Evolutionary conservation across 805 yeast species (phyloP).

Genomic region (Wickerhamiella qilinensis): DNA sequence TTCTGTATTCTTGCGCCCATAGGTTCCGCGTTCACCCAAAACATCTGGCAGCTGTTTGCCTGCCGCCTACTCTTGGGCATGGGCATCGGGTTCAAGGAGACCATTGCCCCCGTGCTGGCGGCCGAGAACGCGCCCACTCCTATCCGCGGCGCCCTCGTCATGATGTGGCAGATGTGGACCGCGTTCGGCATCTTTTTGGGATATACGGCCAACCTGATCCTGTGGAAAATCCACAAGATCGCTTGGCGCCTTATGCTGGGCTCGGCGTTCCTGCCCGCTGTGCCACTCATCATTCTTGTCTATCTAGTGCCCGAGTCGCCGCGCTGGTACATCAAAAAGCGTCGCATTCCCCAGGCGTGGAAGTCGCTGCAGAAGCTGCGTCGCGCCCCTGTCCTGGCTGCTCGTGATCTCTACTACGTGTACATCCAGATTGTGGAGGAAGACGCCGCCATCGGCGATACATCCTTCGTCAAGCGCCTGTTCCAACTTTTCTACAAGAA

Average conservation of each 20-base stretch:
- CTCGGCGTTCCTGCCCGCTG: slow-evolving; percentile 34
- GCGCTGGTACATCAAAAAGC: slow-evolving; percentile 47
- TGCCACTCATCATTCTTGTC: slow-evolving; percentile 39
- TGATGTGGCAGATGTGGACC: slow-evolving; percentile 65
- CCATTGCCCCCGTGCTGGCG: slow-evolving; percentile 51
- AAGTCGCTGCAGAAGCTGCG: slow-evolving; percentile 34
- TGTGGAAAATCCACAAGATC: slow-evolving; percentile 29
- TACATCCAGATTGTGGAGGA: slow-evolving; percentile 32
- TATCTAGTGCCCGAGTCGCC: slow-evolving; percentile 54
- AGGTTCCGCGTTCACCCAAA: slow-evolving; percentile 45
- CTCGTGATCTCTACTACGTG: slow-evolving; percentile 48
- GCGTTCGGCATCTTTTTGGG: slow-evolving; percentile 61
- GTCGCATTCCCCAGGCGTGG: slow-evolving; percentile 33
- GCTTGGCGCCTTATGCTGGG: slow-evolving; percentile 58
- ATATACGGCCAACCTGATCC: slow-evolving; percentile 41
- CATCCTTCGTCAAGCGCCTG: slow-evolving; percentile 10
- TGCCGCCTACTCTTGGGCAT: slow-evolving; percentile 45
- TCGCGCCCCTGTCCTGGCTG: slow-evolving; percentile 35
- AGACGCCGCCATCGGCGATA: slow-evolving; percentile 33
- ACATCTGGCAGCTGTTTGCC: slow-evolving; percentile 43
- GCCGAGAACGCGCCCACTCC: slow-evolving; percentile 46
- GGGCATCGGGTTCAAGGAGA: slow-evolving; percentile 51
- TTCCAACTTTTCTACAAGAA: slow-evolving; percentile 12
- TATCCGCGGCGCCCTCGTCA: slow-evolving; percentile 48
- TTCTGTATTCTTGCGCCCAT: slow-evolving; percentile 42